Percentiles rank a stretch among this genome's conserved stretches.
phyloP scores from a whole-genome alignment of 495 filamentous ascomycete genomes.

The Poronia punctata region DNA sequence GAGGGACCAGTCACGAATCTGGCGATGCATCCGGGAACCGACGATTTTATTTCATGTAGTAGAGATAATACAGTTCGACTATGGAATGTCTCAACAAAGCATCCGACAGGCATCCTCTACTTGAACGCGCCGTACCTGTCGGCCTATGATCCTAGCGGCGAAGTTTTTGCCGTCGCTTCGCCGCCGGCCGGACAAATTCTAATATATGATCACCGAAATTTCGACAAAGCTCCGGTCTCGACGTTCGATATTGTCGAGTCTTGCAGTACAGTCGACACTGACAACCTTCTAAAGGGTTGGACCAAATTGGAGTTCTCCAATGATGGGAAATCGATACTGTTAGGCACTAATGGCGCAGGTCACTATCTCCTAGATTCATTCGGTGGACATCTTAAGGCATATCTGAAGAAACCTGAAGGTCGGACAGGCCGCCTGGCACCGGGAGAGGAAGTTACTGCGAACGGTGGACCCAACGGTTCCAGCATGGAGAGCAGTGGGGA shows the following conservation, averaged over 20 bases:
- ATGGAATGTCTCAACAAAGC: slow-evolving; percentile 72
- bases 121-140: slow-evolving; percentile 72
- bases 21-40: slow-evolving; percentile 62
- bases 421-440: slow-evolving; percentile 40
- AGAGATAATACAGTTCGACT: slow-evolving; percentile 81
- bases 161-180: slow-evolving; percentile 83
- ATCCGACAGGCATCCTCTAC: slow-evolving; percentile 67
- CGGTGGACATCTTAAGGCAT: slow-evolving; percentile 64
- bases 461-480: slow-evolving; percentile 21
- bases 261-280: slow-evolving; percentile 24
- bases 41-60: slow-evolving; percentile 86
- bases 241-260: slow-evolving; percentile 67
- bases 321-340: slow-evolving; percentile 78
- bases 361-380: slow-evolving; percentile 92
- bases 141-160: slow-evolving; percentile 81
- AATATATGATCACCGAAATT: slow-evolving; percentile 89
- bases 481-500: slow-evolving; percentile 59
- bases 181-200: slow-evolving; percentile 70
- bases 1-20: slow-evolving; percentile 74
- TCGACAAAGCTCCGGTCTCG: slow-evolving; percentile 80
- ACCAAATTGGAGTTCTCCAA: slow-evolving; percentile 88
- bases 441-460: slow-evolving; percentile 33
- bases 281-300: slow-evolving; percentile 54
- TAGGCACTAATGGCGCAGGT: slow-evolving; percentile 71
- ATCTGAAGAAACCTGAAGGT: slow-evolving; percentile 40